Evolutionary conservation across 495 filamentous ascomycete genomes (phyloP), one percentile per base, ranked within the genome.

Genomic region (Aspergillus coremiiformis): DNA sequence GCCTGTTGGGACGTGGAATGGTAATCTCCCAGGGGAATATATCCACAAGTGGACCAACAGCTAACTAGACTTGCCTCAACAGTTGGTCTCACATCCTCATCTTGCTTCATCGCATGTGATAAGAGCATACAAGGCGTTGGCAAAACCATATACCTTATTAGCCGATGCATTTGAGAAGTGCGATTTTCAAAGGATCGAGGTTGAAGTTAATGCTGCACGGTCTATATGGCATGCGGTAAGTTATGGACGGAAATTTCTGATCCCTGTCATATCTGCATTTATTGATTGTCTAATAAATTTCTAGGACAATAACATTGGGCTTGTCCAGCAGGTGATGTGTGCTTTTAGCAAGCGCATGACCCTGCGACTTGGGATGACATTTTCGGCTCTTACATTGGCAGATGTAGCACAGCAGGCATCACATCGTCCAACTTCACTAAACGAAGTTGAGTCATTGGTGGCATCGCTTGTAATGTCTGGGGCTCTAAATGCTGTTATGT

Each of bases 71-170:
- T 54, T 48, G 10, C 35, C 10, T 26, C 47, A 2, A 44, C 44
- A 79, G 76, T 52, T 69, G 15, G 52, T 54, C 14, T 39, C 62
- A 3, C 50, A 71, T 41, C 78, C 81, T 5, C 74, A 65, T 22
- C 71, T 73, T 6, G 70, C 76, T 15, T 66, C 74, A 51, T 49
- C 64, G 0, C 57, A 67, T 29, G 75, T 81, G 10, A 66, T 74
- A 42, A 87, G 85, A 55, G 57, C 66, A 3, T 85, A 83, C 51
- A 75, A 75, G 41, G 66, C 72, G 5, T 56, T 87, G 17, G 76
- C 80, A 30, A 89, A 81, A 57, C 79, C 87, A 14, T 96, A 97
- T 63, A 69, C 84, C 5, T 67, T 75, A 22, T 66, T 96, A 29
- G 86, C 81, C 5, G 72, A 78, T 6, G 73, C 82, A 6, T 97